Evolutionary conservation across 345 rosid genomes (phyloP).

Genomic region (Lepidium didymum): DNA sequence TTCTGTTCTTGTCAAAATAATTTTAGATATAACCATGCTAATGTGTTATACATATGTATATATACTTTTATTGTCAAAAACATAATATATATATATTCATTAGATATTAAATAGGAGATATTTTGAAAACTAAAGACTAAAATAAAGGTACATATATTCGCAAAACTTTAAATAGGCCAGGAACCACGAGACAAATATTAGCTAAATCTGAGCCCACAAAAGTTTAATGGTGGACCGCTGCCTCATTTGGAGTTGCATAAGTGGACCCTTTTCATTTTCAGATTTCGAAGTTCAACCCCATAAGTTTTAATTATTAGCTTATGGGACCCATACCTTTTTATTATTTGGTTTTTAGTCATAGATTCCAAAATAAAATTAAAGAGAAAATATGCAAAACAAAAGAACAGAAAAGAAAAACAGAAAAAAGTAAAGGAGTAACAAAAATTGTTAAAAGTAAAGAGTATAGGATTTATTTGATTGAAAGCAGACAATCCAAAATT

Average conservation of each 20-base stretch:
- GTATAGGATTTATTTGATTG: background rate
- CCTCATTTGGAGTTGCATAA: slow-evolving; percentile 5
- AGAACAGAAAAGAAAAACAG: background rate
- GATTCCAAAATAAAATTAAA: background rate
- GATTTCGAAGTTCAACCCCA: slow-evolving; percentile 14
- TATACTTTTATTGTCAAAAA: too few relatives aligned
- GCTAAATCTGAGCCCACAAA: slow-evolving; percentile 25
- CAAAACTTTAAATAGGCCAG: background rate
- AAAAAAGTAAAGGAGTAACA: background rate
- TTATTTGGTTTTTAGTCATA: background rate
- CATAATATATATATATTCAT: background rate
- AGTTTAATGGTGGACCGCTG: slow-evolving; percentile 17
- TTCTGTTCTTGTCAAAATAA: too few relatives aligned
- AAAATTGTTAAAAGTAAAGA: background rate
- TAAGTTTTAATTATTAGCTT: background rate
- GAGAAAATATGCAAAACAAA: slow-evolving; percentile 2
- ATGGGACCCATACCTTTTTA: slow-evolving; percentile 8
- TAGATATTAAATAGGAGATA: background rate
- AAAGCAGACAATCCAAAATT: slow-evolving; percentile 17
- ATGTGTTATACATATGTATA: too few relatives aligned
- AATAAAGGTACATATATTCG: slow-evolving; percentile 3
- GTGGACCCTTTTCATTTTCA: background rate
- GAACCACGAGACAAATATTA: slow-evolving; percentile 18
- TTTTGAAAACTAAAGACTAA: background rate
- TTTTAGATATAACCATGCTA: too few relatives aligned